Percentiles rank a stretch among this genome's conserved stretches.
Evolutionary conservation across 78 protist species (phyloP).

Genomic region (Tieghemostelium lacteum): DNA sequence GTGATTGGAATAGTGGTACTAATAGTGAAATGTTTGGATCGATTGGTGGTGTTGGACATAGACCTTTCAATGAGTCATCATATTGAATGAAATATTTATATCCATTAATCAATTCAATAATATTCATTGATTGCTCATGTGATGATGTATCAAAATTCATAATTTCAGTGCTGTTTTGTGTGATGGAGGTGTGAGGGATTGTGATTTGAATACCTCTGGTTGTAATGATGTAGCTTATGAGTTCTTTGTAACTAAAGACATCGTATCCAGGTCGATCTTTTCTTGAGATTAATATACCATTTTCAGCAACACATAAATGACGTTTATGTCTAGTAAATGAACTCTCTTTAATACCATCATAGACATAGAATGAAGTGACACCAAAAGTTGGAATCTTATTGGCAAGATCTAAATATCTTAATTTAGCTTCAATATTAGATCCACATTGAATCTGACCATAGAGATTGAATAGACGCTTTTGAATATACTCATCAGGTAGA

Average conservation of each 20-base stretch:
- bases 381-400: slow-evolving; percentile 78
- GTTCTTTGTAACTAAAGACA: slow-evolving; percentile 22
- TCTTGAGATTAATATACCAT: slow-evolving; percentile 45
- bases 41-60: slow-evolving; percentile 38
- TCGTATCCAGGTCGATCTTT: slow-evolving; percentile 62
- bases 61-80: slow-evolving; percentile 34
- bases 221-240: slow-evolving; percentile 1
- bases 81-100: slow-evolving; percentile 53
- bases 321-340: slow-evolving; percentile 6
- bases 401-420: slow-evolving; percentile 53
- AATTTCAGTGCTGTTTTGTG: slow-evolving; percentile 42
- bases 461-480: slow-evolving; percentile 47
- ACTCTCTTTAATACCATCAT: slow-evolving; percentile 24
- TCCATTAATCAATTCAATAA: slow-evolving; percentile 48
- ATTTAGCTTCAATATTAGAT: slow-evolving; percentile 44
- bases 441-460: slow-evolving; percentile 59
- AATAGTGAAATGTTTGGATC: slow-evolving; percentile 19
- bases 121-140: slow-evolving; percentile 58
- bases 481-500: slow-evolving; percentile 41
- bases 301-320: slow-evolving; percentile 49
- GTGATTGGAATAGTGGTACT: slow-evolving; percentile 40
- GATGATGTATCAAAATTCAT: slow-evolving; percentile 61
- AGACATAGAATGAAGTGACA: slow-evolving; percentile 47
- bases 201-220: slow-evolving; percentile 63
- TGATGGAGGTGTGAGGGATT: slow-evolving; percentile 27